Evolutionary conservation across 768 basidiomycete species (phyloP), one percentile per base, ranked within the genome.

Genomic region (Aureoboletus auriporus): DNA sequence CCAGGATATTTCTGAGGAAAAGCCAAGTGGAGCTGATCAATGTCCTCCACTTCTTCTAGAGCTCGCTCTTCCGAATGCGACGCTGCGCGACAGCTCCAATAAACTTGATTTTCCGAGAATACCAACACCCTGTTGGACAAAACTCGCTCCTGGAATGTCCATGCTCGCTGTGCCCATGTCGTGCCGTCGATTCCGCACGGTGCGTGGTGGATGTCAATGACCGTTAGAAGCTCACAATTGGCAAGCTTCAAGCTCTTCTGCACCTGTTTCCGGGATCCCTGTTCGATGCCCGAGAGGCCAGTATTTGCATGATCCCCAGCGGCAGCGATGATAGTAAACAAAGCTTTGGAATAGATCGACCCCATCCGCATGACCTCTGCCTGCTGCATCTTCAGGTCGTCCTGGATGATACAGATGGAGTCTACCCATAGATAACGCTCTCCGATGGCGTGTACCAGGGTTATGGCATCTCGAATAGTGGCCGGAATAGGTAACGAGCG

Each of bases 351-450:
- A 29, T 64, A 62, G 13, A 65, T 52, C 0, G 50, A 45, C 16
- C 52, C 51, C 63, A 65, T 64, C 14, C 43, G 51, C 30, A 10
- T 27, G 16, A 64, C 53, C 42, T 62, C 63, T 6, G 41, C 16
- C 10, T 52, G 42, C 13, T 52, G 44, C 51, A 59, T 60, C 39
- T 34, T 33, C 17, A 28, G 28, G 11, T 62, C 46, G 13, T 63
- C 27, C 39, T 60, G 61, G 30, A 50, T 46, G 33, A 63, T 65
- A 12, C 61, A 63, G 0, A 62, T 16, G 3, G 61, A 50, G 20
- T 62, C 63, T 4, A 65, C 54, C 61, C 63, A 62, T 14, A 62
- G 34, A 31, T 63, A 65, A 14, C 54, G 54, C 37, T 58, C 51
- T 35, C 59, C 54, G 10, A 66, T 56, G 31, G 43, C 39, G 7